Conservation (phyloP, 345 rosid genomes). For the Salix brachista region DNA sequence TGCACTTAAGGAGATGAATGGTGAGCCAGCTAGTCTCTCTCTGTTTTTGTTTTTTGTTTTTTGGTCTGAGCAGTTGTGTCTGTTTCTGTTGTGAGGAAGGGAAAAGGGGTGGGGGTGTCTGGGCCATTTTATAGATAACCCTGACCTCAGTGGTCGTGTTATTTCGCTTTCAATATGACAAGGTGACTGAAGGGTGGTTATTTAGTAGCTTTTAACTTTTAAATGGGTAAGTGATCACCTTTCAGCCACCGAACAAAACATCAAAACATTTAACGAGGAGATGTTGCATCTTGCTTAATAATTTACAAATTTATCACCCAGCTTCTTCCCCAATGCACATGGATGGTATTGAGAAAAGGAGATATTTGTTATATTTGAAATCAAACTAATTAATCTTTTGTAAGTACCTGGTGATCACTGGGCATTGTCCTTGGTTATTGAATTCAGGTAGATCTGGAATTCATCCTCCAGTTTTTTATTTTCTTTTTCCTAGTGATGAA, state of each 20-base stretch:
- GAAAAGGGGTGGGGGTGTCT: background rate
- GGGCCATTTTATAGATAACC: background rate
- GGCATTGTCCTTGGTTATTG: background rate
- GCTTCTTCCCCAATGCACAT: background rate
- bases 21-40: conserved; percentile 30
- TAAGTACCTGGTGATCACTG: background rate
- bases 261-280: background rate
- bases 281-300: background rate
- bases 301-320: background rate
- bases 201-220: background rate
- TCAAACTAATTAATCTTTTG: too few relatives aligned
- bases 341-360: background rate
- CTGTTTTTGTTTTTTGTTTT: background rate
- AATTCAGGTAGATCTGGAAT: background rate
- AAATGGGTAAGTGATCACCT: background rate
- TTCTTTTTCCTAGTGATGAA: background rate
- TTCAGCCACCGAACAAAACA: background rate
- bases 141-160: background rate
- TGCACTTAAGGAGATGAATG: conserved; percentile 94
- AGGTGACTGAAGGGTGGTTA: background rate
- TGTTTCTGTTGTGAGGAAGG: background rate
- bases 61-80: background rate
- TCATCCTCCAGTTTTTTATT: background rate
- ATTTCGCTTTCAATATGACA: background rate
- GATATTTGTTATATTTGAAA: background rate